phyloP scores from a whole-genome alignment of 305 asterid genomes.

The Coffea humblotiana region DNA sequence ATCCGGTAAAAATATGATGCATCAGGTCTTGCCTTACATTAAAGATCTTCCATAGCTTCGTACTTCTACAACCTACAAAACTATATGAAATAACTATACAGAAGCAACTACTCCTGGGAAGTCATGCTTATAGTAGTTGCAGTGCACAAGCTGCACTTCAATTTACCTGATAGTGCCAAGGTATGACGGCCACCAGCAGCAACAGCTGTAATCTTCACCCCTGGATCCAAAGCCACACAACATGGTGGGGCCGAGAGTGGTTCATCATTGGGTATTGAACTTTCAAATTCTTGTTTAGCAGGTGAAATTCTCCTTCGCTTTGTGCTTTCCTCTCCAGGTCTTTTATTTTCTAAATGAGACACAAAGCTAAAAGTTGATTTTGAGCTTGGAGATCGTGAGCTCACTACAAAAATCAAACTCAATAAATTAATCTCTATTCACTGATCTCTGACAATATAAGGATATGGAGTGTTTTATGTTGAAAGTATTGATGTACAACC shows the following conservation, averaged over 20 bases:
- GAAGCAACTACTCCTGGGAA: slow-evolving; percentile 28
- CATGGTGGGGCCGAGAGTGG: slow-evolving; percentile 78
- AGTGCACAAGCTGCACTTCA: not conserved
- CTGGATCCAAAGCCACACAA: slow-evolving; percentile 69
- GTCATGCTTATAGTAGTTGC: slow-evolving; percentile 16
- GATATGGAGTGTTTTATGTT: not conserved
- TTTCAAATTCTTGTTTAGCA: slow-evolving; percentile 66
- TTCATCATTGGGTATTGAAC: slow-evolving; percentile 67
- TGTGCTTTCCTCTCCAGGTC: slow-evolving; percentile 58
- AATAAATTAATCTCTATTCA: not conserved
- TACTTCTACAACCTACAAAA: slow-evolving; percentile 63
- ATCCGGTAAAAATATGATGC: slow-evolving; percentile 60
- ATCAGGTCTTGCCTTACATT: slow-evolving; percentile 63
- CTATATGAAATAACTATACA: slow-evolving; percentile 46
- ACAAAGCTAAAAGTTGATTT: slow-evolving; percentile 46
- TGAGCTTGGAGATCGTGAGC: slow-evolving; percentile 70
- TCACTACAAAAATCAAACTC: slow-evolving; percentile 43
- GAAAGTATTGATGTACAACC: not conserved
- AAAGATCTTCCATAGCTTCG: slow-evolving; percentile 50
- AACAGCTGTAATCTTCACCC: slow-evolving; percentile 67
- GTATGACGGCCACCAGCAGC: slow-evolving; percentile 98
- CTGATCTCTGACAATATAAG: no score
- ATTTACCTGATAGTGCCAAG: slow-evolving; percentile 75
- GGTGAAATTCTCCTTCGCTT: slow-evolving; percentile 78
- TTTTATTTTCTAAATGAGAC: slow-evolving; percentile 47